Evolutionary conservation across 805 yeast species (phyloP).

Genomic region (Pichia insulana): DNA sequence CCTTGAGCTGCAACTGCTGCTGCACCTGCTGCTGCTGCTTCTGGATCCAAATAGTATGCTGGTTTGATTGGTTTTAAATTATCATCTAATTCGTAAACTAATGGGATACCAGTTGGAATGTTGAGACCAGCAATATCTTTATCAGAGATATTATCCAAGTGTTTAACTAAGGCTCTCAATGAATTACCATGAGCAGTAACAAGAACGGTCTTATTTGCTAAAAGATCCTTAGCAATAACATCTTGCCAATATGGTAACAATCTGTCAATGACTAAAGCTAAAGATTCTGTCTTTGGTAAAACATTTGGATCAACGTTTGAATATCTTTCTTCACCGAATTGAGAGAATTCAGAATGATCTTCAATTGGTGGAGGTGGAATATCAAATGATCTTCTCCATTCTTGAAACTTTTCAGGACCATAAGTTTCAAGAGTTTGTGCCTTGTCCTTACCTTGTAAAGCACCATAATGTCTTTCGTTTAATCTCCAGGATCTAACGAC

Average conservation of each 20-base stretch:
- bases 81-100: slow-evolving; percentile 90
- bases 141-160: slow-evolving; percentile 88
- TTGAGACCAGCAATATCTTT: slow-evolving; percentile 87
- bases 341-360: slow-evolving; percentile 73
- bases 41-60: slow-evolving; percentile 96
- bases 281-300: slow-evolving; percentile 89
- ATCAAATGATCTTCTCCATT: slow-evolving; percentile 96
- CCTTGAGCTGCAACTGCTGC: slow-evolving; percentile 99
- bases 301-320: slow-evolving; percentile 72
- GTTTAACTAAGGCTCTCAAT: slow-evolving; percentile 90
- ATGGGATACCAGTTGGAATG: slow-evolving; percentile 98
- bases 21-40: slow-evolving; percentile 99
- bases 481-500: slow-evolving; percentile 95
- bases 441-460: slow-evolving; percentile 96
- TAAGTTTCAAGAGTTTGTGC: slow-evolving; percentile 81
- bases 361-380: slow-evolving; percentile 90
- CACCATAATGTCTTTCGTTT: slow-evolving; percentile 99
- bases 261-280: slow-evolving; percentile 92
- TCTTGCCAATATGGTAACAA: slow-evolving; percentile 96
- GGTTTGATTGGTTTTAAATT: slow-evolving; percentile 83
- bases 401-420: slow-evolving; percentile 90
- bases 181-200: slow-evolving; percentile 99
- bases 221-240: slow-evolving; percentile 74
- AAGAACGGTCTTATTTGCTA: slow-evolving; percentile 82
- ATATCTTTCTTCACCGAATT: slow-evolving; percentile 81